Base-by-base conservation (phyloP, 2,329 filamentous ascomycete genomes). In the Coleophoma crateriformis region DNA sequence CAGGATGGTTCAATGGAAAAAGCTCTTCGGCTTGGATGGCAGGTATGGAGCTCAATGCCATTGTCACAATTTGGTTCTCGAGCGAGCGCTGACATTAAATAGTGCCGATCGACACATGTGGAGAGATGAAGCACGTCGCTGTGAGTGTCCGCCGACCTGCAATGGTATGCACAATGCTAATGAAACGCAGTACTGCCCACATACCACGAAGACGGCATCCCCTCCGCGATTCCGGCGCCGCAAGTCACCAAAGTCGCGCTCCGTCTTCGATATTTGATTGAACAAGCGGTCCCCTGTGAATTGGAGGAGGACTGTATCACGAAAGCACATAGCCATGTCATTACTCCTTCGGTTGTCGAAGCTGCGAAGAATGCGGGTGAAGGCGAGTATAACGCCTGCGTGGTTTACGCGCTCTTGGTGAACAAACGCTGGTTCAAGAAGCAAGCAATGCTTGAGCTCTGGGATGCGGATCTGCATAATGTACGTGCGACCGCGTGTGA, bases 191-290 rank as follows among this genome's bases (percentile, higher is more conserved):
- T 91, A 13, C 79, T 91, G 2, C 85, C 87, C 2, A 74, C 72
- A 13, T 78, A 84, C 57, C 74, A 75, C 58, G 74, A 81, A 57
- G 77, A 79, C 12, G 65, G 74, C 1, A 70, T 84, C 40, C 69
- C 82, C 39, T 84, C 88, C 11, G 82, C 87, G 27, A 83, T 92
- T 34, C 81, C 88, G 1, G 76, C 91, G 12, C 75, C 79, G 52
- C 86, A 94, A 61, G 91, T 96, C 54, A 96, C 92, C 53, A 91
- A 91, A 65, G 78, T 95, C 49, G 92, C 91, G 22, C 79, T 99
- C 14, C 88, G 90, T 50, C 76, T 99, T 56, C 95, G 92, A 61
- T 90, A 95, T 65, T 83, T 96, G 59, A 84, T 99, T 61, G 90
- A 96, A 68, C 81, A 90, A 65, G 85, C 90, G 49, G 81, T 99